These are phyloP conservation scores for Nannizzia gypsea DNA, from an alignment of 2,329 filamentous ascomycete species.

Conservation along the genomic window DNA sequence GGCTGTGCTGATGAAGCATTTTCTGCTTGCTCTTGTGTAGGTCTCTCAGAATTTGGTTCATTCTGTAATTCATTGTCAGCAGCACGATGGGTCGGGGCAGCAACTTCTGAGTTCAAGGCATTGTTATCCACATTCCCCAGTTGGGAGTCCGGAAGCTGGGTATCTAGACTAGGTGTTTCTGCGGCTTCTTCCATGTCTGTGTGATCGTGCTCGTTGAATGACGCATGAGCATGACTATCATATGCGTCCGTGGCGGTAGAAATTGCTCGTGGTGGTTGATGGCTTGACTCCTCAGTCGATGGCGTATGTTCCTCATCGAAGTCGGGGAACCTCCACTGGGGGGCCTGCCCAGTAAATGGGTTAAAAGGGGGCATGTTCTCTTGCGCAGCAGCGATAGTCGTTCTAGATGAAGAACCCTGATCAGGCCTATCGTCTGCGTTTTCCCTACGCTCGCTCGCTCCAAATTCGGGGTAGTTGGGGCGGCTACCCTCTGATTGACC, in stretches of 20 bases:
- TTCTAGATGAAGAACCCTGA: neutral
- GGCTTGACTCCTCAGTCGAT: neutral
- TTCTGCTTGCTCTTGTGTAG: neutral
- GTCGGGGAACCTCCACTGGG: neutral
- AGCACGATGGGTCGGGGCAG: neutral
- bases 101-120: neutral
- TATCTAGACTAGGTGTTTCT: no score
- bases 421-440: neutral
- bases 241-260: neutral
- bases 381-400: neutral
- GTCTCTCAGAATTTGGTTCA: neutral
- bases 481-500: neutral
- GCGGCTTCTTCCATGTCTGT: neutral
- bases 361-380: neutral
- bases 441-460: neutral
- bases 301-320: neutral
- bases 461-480: neutral
- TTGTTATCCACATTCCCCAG: neutral
- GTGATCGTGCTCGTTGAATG: neutral
- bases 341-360: neutral
- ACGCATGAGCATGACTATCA: neutral
- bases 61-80: neutral
- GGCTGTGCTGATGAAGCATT: neutral
- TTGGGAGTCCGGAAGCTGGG: neutral
- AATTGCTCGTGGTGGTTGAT: neutral